A percentile compares a stretch with the other conserved stretches of the same genome.
Evolutionary conservation across 202 grass and related monocot genomes (phyloP).

Genomic region (Brachypodium distachyon): DNA sequence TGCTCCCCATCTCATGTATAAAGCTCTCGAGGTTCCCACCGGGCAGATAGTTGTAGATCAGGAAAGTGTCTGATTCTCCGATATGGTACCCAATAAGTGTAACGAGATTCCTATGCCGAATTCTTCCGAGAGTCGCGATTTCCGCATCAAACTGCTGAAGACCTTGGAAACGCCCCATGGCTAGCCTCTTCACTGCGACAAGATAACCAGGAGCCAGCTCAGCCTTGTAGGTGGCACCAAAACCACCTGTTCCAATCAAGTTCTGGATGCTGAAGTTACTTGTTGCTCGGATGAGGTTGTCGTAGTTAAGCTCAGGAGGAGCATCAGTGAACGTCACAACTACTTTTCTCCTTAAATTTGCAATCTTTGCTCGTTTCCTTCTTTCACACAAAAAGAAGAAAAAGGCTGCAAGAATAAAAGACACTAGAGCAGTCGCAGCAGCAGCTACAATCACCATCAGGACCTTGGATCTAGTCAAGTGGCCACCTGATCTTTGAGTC

Average conservation of each 20-base stretch:
- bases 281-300: conserved; percentile 48
- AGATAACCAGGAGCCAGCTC: conserved; percentile 46
- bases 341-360: conserved; percentile 29
- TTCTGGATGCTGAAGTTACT: conserved; percentile 57
- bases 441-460: conserved; percentile 20
- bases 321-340: conserved; percentile 49
- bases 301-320: conserved; percentile 47
- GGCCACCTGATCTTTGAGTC: background rate
- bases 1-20: conserved; percentile 47
- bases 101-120: conserved; percentile 57
- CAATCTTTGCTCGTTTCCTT: conserved; percentile 36
- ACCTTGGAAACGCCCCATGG: conserved; percentile 63
- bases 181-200: conserved; percentile 58
- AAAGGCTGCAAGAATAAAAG: conserved; percentile 30
- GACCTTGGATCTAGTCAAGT: conserved; percentile 29
- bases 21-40: conserved; percentile 56
- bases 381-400: conserved; percentile 38
- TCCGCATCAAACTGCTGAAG: conserved; percentile 68
- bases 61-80: conserved; percentile 51
- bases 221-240: conserved; percentile 63
- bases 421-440: conserved; percentile 23
- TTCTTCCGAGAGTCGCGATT: conserved; percentile 53
- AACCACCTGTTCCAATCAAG: conserved; percentile 58
- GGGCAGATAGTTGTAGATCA: conserved; percentile 63
- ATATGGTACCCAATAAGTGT: conserved; percentile 64